Percentiles rank a stretch among this genome's conserved stretches.
Conservation (phyloP, 176 grass and related monocot species). For the Oryza punctata region DNA sequence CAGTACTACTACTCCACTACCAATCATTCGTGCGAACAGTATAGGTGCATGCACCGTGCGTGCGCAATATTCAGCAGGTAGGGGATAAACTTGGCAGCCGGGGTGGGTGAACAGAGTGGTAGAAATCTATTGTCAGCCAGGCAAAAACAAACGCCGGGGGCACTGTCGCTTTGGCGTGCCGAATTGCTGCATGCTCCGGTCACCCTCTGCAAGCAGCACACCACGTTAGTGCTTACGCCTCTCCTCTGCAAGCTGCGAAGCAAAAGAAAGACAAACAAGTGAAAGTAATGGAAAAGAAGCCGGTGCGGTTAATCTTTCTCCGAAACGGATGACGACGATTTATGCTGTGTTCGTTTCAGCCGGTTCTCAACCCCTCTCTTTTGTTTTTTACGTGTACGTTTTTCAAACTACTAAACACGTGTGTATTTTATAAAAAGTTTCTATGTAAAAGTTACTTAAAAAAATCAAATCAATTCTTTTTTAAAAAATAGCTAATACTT, state of each 20-base stretch:
- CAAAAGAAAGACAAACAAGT: background rate
- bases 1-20: background rate
- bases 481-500: too few species aligned
- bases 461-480: too few species aligned
- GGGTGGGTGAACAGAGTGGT: background rate
- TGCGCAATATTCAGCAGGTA: background rate
- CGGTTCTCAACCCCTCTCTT: too few species aligned
- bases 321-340: background rate
- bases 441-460: too few species aligned
- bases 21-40: background rate
- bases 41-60: conserved; percentile 25
- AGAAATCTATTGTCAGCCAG: background rate
- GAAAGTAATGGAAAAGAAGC: background rate
- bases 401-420: too few species aligned
- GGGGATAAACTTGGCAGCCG: conserved; percentile 22
- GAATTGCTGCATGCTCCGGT: conserved; percentile 24
- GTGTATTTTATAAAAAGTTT: too few species aligned
- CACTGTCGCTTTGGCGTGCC: conserved; percentile 30
- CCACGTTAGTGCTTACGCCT: conserved; percentile 26
- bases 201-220: background rate
- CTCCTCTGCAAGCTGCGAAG: background rate
- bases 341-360: too few species aligned
- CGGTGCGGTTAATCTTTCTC: background rate
- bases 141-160: background rate
- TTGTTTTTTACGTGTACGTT: too few species aligned